Base-by-base conservation (phyloP, 1,139 yeast genomes). In the Geotrichum cucujoidarum region DNA sequence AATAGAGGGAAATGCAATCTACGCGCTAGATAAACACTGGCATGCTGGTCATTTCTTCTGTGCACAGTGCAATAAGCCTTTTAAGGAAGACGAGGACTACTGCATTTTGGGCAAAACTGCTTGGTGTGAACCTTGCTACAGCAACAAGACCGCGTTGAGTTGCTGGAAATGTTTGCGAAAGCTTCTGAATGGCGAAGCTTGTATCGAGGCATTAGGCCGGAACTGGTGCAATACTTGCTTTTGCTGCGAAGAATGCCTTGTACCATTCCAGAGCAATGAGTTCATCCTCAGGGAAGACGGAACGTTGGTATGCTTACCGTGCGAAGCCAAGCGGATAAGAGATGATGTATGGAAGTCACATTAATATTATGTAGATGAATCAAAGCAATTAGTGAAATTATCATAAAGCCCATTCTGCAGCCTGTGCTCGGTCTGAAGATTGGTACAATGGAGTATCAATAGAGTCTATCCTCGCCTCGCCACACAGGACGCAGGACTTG, bases 401-500 rank as follows among this genome's bases (percentile, higher is more conserved):
- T 33, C 43, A 49, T 14, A 49, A 20, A 8, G 50, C 53, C 53
- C 53, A 50, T 25, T 50, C 53, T 16, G 39, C 25, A 1, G 50
- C 49, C 20, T 40, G 36, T 4, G 53, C 47, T 39, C 49, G 32
- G 30, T 47, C 50, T 5, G 49, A 42, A 2, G 43, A 40, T 7
- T 39, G 50, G 2, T 62, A 60, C 4, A 77, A 62, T 1, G 79
- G 74, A 43, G 75, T 76, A 58, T 89, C 97, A 45, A 90, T 74
- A 13, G 77, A 72, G 47, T 81, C 83, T 49, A 92, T 81, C 60
- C 78, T 81, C 46, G 78, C 68, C 40, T 86, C 95, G 52, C 89
- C 83, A 66, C 98, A 92, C 30, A 89, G 67, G 11, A 83, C 75
- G 66, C 98, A 92, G 55, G 81, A 86, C 32, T 76, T 75, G 0